phyloP scores from a whole-genome alignment of 2,329 filamentous ascomycete species.

The Huntiella omanensis region DNA sequence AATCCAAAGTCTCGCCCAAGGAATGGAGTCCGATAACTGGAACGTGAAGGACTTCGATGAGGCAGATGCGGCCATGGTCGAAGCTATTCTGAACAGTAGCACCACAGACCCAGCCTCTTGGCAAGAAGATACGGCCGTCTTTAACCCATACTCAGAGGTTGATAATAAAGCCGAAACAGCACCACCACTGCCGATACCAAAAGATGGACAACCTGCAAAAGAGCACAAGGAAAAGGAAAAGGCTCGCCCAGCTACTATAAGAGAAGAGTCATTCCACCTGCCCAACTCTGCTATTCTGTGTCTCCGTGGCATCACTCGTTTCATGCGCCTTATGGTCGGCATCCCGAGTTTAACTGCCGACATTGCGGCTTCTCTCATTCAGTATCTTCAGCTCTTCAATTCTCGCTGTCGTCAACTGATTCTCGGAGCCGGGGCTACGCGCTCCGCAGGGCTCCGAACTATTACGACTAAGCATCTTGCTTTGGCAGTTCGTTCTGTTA shows the following conservation, averaged over 20 bases:
- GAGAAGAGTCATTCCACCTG: slow-evolving; percentile 69
- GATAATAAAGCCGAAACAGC: slow-evolving; percentile 19
- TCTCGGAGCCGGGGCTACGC: slow-evolving; percentile 78
- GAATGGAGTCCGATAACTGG: slow-evolving; percentile 70
- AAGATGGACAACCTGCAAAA: slow-evolving; percentile 31
- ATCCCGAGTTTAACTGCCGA: slow-evolving; percentile 83
- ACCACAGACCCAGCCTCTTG: slow-evolving; percentile 50
- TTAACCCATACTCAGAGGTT: slow-evolving; percentile 26
- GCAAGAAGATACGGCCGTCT: slow-evolving; percentile 41
- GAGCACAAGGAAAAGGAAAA: slow-evolving; percentile 39
- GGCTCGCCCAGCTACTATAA: slow-evolving; percentile 54
- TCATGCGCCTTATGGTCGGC: slow-evolving; percentile 62
- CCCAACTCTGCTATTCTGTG: slow-evolving; percentile 69
- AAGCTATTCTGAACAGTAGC: slow-evolving; percentile 48
- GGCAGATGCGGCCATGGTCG: slow-evolving; percentile 38
- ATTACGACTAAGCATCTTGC: slow-evolving; percentile 93
- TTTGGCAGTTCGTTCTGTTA: slow-evolving; percentile 71
- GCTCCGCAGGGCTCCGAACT: slow-evolving; percentile 77
- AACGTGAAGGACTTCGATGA: slow-evolving; percentile 57
- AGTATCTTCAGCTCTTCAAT: slow-evolving; percentile 86
- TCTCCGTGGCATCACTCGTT: slow-evolving; percentile 62
- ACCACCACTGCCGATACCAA: slow-evolving; percentile 23
- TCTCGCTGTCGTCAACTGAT: slow-evolving; percentile 93
- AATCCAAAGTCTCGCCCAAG: slow-evolving; percentile 54
- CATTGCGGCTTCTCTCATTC: slow-evolving; percentile 58